These are phyloP conservation scores for Aspergillus fijiensis DNA, from an alignment of 2,329 filamentous ascomycete species.

Conservation along the genomic window DNA sequence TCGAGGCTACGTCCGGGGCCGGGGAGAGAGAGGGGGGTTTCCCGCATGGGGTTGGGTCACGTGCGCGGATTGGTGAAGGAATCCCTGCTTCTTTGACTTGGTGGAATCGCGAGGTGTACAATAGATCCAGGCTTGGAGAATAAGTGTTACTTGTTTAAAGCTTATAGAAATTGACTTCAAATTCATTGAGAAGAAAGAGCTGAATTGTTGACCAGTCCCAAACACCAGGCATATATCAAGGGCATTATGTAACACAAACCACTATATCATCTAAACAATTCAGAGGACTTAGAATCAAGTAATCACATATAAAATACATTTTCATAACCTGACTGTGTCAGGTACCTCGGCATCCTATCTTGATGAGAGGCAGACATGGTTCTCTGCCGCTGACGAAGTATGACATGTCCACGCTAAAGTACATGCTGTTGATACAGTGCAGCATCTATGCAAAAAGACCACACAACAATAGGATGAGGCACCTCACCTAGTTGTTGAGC, in stretches of 20 bases:
- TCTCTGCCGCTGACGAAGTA: neutral
- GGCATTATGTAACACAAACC: too few species aligned
- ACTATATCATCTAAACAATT: too few species aligned
- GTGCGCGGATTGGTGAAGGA: constrained; percentile 5
- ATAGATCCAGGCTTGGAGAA: neutral
- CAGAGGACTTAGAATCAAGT: too few species aligned
- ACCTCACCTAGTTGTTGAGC: constrained; percentile 9
- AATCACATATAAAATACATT: too few species aligned
- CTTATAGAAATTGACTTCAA: too few species aligned
- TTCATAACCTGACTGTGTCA: neutral
- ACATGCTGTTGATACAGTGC: constrained; percentile 8
- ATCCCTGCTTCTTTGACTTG: neutral
- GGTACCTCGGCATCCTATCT: neutral
- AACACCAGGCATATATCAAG: too few species aligned
- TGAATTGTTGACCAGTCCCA: too few species aligned
- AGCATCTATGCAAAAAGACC: constrained; percentile 1
- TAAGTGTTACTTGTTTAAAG: neutral
- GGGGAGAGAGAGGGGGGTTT: neutral
- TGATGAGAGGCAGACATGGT: neutral
- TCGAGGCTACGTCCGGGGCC: constrained; percentile 10
- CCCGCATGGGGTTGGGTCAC: constrained; percentile 11
- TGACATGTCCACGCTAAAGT: neutral
- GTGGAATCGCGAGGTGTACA: neutral
- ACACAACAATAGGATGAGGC: neutral
- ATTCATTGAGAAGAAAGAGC: too few species aligned